A percentile compares a stretch with the other conserved stretches of the same genome.
These are phyloP conservation scores for Fonsecaea nubica DNA, from an alignment of 2,329 filamentous ascomycete species.

Conservation along the genomic window DNA sequence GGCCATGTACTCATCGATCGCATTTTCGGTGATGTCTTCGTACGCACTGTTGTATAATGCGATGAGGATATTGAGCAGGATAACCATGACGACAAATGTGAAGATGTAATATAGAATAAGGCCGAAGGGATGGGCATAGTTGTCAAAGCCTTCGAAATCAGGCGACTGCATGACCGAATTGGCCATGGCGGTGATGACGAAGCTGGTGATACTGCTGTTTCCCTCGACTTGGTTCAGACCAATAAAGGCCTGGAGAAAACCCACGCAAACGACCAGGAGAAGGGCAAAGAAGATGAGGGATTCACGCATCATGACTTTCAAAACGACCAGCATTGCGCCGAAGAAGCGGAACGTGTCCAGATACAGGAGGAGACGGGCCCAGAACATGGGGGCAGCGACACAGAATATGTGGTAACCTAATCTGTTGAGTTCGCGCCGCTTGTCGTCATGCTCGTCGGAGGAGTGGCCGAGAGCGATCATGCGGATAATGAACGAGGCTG, in stretches of 20 bases:
- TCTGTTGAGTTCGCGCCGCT: slow-evolving; percentile 71
- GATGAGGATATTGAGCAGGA: slow-evolving; percentile 94
- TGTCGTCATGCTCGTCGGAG: slow-evolving; percentile 53
- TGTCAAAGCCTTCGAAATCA: slow-evolving; percentile 86
- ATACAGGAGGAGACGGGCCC: slow-evolving; percentile 89
- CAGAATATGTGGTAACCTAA: slow-evolving; percentile 94
- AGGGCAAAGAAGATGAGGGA: slow-evolving; percentile 96
- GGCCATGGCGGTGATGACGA: slow-evolving; percentile 66
- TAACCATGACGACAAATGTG: slow-evolving; percentile 94
- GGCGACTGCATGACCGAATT: slow-evolving; percentile 92
- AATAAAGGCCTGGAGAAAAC: slow-evolving; percentile 91
- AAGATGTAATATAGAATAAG: slow-evolving; percentile 97
- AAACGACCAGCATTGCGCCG: slow-evolving; percentile 94
- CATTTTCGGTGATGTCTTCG: slow-evolving; percentile 90
- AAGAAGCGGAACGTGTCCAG: slow-evolving; percentile 95
- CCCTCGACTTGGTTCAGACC: slow-evolving; percentile 85
- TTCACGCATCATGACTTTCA: slow-evolving; percentile 94
- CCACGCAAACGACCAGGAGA: slow-evolving; percentile 75
- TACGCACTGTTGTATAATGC: slow-evolving; percentile 97
- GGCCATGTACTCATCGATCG: slow-evolving; percentile 92
- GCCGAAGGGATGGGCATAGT: slow-evolving; percentile 90
- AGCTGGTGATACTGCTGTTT: slow-evolving; percentile 58
- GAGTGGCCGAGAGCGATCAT: slow-evolving; percentile 76
- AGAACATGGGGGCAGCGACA: slow-evolving; percentile 95
- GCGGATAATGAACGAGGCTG: slow-evolving; percentile 77